phyloP scores from a whole-genome alignment of 495 filamentous ascomycete genomes.

The Acidiella bohemica region DNA sequence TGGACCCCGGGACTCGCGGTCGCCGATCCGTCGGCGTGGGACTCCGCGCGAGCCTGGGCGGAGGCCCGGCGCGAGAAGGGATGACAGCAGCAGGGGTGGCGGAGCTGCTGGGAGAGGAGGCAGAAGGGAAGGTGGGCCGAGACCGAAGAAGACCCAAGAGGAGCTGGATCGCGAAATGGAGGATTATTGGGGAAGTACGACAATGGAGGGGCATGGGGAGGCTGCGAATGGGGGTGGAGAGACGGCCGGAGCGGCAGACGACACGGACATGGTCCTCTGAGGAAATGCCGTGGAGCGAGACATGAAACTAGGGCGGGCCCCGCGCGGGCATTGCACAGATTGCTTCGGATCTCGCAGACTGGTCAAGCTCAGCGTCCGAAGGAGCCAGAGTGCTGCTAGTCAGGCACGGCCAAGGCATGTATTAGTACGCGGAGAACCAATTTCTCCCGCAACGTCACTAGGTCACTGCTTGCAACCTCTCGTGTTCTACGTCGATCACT shows the following conservation, averaged over 20 bases:
- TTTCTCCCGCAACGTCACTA: too few species aligned
- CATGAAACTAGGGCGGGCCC: too few species aligned
- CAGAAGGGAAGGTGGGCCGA: slow-evolving; percentile 36
- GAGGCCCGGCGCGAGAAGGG: slow-evolving; percentile 32
- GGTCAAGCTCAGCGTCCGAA: too few species aligned
- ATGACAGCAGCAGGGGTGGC: slow-evolving; percentile 25
- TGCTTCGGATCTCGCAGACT: too few species aligned
- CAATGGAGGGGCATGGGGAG: not conserved
- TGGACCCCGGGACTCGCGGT: slow-evolving; percentile 35
- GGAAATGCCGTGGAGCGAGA: too few species aligned
- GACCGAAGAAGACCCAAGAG: slow-evolving; percentile 79
- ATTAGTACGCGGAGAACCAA: too few species aligned
- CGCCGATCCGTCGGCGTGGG: slow-evolving; percentile 35
- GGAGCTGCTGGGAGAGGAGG: slow-evolving; percentile 18
- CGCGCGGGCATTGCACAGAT: too few species aligned
- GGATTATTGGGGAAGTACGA: slow-evolving; percentile 56
- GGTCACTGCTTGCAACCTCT: too few species aligned
- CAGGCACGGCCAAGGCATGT: too few species aligned
- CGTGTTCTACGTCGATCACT: too few species aligned
- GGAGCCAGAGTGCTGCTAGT: too few species aligned
- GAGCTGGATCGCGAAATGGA: slow-evolving; percentile 94
- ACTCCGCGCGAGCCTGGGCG: slow-evolving; percentile 36
- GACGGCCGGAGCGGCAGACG: slow-evolving; percentile 9
- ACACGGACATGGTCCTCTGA: slow-evolving; percentile 20
- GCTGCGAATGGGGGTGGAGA: slow-evolving; percentile 1